A percentile compares a stretch with the other conserved stretches of the same genome.
These are phyloP conservation scores for Rhododendron henanense DNA, from an alignment of 148 eudicot species.

Conservation along the genomic window DNA sequence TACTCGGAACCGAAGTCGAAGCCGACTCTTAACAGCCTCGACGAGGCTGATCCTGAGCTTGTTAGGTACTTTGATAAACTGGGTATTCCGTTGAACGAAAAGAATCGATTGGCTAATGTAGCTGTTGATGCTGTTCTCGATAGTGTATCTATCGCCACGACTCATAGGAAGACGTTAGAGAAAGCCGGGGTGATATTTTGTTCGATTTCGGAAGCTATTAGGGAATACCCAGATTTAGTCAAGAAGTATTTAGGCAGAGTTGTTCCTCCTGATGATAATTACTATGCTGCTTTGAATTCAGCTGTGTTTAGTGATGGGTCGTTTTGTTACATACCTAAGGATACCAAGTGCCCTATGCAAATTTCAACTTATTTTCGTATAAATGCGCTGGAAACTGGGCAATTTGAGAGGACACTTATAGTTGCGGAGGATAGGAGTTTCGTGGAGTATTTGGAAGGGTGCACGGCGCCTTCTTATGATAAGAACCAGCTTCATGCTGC, in stretches of 20 bases:
- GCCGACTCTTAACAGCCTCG: slow-evolving; percentile 76
- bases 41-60: slow-evolving; percentile 93
- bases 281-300: slow-evolving; percentile 79
- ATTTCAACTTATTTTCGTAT: slow-evolving; percentile 93
- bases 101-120: slow-evolving; percentile 78
- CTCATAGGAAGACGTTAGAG: slow-evolving; percentile 74
- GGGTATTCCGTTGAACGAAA: slow-evolving; percentile 69
- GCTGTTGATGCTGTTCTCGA: slow-evolving; percentile 92
- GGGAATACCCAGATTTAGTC: slow-evolving; percentile 77
- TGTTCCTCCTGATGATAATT: slow-evolving; percentile 80
- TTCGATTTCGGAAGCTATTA: slow-evolving; percentile 84
- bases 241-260: slow-evolving; percentile 77
- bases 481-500: slow-evolving; percentile 91
- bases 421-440: slow-evolving; percentile 89
- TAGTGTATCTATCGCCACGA: slow-evolving; percentile 86
- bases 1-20: slow-evolving; percentile 86
- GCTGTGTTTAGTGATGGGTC: slow-evolving; percentile 98
- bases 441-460: slow-evolving; percentile 95
- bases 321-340: slow-evolving; percentile 84
- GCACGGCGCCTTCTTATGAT: slow-evolving; percentile 89
- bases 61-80: slow-evolving; percentile 71
- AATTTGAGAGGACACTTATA: slow-evolving; percentile 88
- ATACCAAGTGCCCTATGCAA: slow-evolving; percentile 82
- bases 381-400: slow-evolving; percentile 87
- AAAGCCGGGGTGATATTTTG: slow-evolving; percentile 85